Base-by-base conservation (phyloP, 2,329 filamentous ascomycete genomes). In the Corinectria fuckeliana region DNA sequence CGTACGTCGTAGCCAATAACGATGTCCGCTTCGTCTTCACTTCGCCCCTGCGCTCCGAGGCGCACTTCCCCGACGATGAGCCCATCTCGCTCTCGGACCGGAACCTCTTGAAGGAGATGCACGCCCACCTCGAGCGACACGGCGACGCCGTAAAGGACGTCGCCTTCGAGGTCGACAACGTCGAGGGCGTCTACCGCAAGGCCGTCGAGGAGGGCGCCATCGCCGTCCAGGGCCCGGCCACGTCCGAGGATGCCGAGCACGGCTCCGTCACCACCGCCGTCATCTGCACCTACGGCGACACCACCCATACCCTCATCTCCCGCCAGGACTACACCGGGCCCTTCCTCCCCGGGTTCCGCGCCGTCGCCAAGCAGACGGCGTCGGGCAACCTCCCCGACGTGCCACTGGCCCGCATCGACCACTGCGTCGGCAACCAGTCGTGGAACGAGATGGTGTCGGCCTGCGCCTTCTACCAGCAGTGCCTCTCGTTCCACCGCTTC, bases 381-480 rank as follows among this genome's bases (percentile, higher is more conserved):
- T 76, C 72, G 18, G 67, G 79, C 10, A 44, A 75, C 25, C 79
- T 92, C 20, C 92, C 93, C 0, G 69, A 79, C 1, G 85, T 96
- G 13, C 76, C 81, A 9, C 84, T 97, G 54, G 84, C 85, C 62
- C 87, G 87, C 67, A 93, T 98, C 78, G 94, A 98, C 79, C 94
- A 98, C 83, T 97, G 94, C 77, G 94, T 98, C 69, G 94, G 94
- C 66, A 97, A 98, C 82, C 93, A 97, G 81, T 90, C 92, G 77
- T 97, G 94, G 94, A 84, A 93, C 76, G 89, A 93, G 76, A 96
- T 98, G 87, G 81, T 81, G 60, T 81, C 81, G 11, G 86, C 85
- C 32, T 88, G 85, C 73, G 82, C 78, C 56, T 88, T 91, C 77
- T 98, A 97, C 81, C 93, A 97, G 80, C 86, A 88, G 63, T 91